Base-by-base conservation (phyloP, 108 stramenopile species). In the Skeletonema menzelii region DNA sequence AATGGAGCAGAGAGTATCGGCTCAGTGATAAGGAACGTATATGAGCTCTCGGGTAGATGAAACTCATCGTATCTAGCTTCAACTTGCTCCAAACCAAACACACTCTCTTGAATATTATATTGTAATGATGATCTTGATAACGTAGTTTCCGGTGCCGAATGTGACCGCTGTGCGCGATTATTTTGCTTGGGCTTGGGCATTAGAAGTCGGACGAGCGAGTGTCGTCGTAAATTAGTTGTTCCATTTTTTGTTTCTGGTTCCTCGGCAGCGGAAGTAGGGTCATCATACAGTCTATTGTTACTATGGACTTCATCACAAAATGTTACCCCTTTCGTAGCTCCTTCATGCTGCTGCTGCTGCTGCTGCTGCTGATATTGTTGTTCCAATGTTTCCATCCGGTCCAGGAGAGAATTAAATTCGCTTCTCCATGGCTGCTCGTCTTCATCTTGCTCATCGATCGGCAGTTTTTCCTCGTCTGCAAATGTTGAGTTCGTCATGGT, bases 31-130 rank as follows among this genome's bases (percentile, higher is more conserved):
- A 79, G 47, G 4, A 79, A 61, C 12, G 70, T 79, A 35, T 28
- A 79, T 0, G 78, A 65, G 56, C 69, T 70, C 6, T 64, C 69
- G n/a, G 76, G 76, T 17, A 77, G n/a, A 31, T 69, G 55, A 56
- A 56, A 76, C 15, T 42, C 24, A 13, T 75, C 65, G 30, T 74
- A 27, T 20, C 1, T 12, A 1, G 2, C 0, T 1, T 57, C 56
- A 12, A 57, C 38, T 40, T 40, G 13, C 13, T 40, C 38, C 14
- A 40, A 14, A 12, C 38, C 38, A 40, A 13, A 12, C 0, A 40
- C 13, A 40, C 38, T 40, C 14, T 40, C 38, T 14, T n/a, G n/a
- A n/a, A n/a, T n/a, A n/a, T n/a, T n/a, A n/a, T n/a, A n/a, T n/a
- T n/a, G n/a, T n/a, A n/a, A n/a, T n/a, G n/a, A n/a, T n/a, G n/a